Evolutionary conservation across 768 basidiomycete species (phyloP), one percentile per base, ranked within the genome.

Genomic region (Daedalea quercina): DNA sequence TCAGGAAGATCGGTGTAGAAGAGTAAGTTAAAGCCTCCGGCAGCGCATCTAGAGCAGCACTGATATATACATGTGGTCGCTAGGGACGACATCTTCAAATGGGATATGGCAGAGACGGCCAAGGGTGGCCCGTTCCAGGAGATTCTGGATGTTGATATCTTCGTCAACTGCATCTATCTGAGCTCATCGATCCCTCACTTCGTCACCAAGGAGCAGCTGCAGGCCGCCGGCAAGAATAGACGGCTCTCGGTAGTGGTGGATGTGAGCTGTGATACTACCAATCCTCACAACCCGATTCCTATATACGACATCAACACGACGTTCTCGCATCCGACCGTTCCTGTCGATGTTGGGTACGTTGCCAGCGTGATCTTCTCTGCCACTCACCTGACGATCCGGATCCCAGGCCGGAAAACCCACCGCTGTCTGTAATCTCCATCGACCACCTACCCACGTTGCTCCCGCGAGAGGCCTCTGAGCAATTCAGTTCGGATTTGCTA

Each of bases 81-180:
- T 69, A 97, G 94, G 59, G 82, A 90, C 52, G 84, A 98, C 66
- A 96, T 99, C 63, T 24, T 91, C 71, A 94, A 97, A 78, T 98
- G 96, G 96, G 96, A 99, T 69, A 73, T 99, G 76, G 88, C 77
- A 1, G 96, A 99, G 74, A 99, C 96, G 7, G 88, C 87, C 62
- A 94, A 93, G 73, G 94, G 94, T 26, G 96, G 96, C 1, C 96
- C 96, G 0, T 98, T 97, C 76, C 69, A 80, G 44, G 95, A 98
- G 73, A 92, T 99, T 54, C 79, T 98, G 25, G 91, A 92, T 57
- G 95, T 93, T 57, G 95, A 99, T 72, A 84, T 99, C 62, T 97
- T 99, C 64, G 83, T 98, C 77, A 99, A 99, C 75, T 98, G 96
- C 78, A 99, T 99, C 68, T 98, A 98, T 70, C 85, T 99, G 47